Evolutionary conservation across 2,329 filamentous ascomycete genomes (phyloP).

Genomic region (Aspergillus novoparasiticus): DNA sequence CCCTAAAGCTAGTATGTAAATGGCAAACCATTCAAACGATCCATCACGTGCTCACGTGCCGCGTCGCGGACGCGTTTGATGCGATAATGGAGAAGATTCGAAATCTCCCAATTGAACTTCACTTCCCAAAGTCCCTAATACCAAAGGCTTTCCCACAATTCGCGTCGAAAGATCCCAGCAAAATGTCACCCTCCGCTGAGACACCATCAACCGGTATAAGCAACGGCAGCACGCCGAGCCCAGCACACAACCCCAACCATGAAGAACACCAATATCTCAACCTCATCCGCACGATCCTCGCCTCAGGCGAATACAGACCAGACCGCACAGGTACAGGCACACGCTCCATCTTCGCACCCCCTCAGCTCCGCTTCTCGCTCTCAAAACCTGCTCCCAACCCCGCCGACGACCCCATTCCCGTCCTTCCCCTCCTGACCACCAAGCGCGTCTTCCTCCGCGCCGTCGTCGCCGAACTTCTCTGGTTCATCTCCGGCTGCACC

Average conservation of each 20-base stretch:
- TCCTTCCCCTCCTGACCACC: conserved; percentile 92
- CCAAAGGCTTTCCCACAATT: not conserved
- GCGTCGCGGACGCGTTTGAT: conserved; percentile 28
- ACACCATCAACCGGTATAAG: conserved; percentile 9
- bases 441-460: conserved; percentile 94
- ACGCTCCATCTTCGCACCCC: conserved; percentile 82
- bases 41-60: conserved; percentile 30
- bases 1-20: not conserved
- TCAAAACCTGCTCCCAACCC: conserved; percentile 55
- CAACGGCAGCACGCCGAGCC: conserved; percentile 2
- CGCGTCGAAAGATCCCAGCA: not conserved
- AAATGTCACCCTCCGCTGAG: conserved; percentile 14
- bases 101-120: not conserved
- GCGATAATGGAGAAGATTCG: not conserved
- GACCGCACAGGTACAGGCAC: conserved; percentile 95
- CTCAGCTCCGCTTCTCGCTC: conserved; percentile 83
- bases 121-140: not conserved
- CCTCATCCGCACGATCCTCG: conserved; percentile 81
- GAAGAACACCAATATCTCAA: conserved; percentile 95
- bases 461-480: conserved; percentile 88
- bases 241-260: conserved; percentile 51
- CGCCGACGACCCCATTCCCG: conserved; percentile 52
- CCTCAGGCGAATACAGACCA: conserved; percentile 80
- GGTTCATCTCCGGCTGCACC: conserved; percentile 88
- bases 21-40: not conserved